Percentiles rank a stretch among this genome's conserved stretches.
Evolutionary conservation across 2,329 filamentous ascomycete genomes (phyloP).

Genomic region (Moelleriella libera): DNA sequence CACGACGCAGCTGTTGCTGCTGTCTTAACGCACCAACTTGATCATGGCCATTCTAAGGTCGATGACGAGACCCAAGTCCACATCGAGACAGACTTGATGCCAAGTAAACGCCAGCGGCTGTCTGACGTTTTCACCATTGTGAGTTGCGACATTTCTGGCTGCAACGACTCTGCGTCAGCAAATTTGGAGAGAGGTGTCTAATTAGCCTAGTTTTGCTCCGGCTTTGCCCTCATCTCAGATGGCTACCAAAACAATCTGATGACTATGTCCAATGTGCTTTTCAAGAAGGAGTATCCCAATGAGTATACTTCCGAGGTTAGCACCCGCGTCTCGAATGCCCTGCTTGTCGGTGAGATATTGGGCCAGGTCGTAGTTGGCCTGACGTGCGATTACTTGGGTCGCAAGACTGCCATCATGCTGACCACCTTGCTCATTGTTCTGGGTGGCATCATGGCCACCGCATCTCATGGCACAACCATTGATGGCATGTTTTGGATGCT

Average conservation of each 20-base stretch:
- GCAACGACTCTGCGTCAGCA: not conserved
- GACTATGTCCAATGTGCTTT: conserved; percentile 17
- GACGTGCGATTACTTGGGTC: conserved; percentile 32
- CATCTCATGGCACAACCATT: conserved; percentile 27
- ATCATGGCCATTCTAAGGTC: not conserved
- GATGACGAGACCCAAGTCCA: not conserved
- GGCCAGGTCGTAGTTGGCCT: conserved; percentile 25
- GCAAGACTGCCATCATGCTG: conserved; percentile 29
- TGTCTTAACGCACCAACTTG: too few relatives aligned
- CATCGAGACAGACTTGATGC: not conserved
- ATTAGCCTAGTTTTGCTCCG: conserved; percentile 11
- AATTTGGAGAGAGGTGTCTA: not conserved
- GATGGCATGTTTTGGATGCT: conserved; percentile 39
- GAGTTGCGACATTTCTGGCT: not conserved
- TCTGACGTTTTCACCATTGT: conserved; percentile 15
- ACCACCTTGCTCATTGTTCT: conserved; percentile 32
- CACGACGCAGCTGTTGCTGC: too few relatives aligned
- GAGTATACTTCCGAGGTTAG: conserved; percentile 21
- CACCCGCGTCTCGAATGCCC: conserved; percentile 25
- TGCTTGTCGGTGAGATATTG: conserved; percentile 27
- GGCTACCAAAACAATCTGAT: conserved; percentile 24
- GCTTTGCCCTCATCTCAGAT: conserved; percentile 19
- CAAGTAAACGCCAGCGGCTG: conserved; percentile 7
- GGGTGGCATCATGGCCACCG: conserved; percentile 30
- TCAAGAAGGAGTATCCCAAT: conserved; percentile 17